Percentiles rank a stretch among this genome's conserved stretches.
These are phyloP conservation scores for Candida silvatica DNA, from an alignment of 805 yeast species.

Conservation along the genomic window DNA sequence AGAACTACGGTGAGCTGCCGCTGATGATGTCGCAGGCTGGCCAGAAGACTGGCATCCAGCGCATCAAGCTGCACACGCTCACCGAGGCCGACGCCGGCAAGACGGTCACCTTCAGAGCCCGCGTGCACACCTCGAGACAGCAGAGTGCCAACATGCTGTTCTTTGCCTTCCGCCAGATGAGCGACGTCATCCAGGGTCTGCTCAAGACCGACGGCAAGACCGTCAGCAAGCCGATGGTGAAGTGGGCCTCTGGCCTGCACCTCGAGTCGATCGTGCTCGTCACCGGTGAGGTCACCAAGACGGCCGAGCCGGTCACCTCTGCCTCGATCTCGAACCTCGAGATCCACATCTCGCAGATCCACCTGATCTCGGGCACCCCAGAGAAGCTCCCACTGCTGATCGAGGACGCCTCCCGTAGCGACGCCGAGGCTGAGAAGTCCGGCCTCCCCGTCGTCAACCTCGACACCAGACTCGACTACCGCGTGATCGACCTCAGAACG, in stretches of 20 bases:
- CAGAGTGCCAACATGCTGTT: constrained; percentile 95
- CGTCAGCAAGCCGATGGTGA: constrained; percentile 90
- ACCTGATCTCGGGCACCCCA: constrained; percentile 80
- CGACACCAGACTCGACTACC: constrained; percentile 90
- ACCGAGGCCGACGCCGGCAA: constrained; percentile 62
- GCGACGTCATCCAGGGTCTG: constrained; percentile 73
- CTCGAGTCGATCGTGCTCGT: constrained; percentile 90
- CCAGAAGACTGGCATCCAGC: constrained; percentile 53
- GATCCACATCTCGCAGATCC: constrained; percentile 66
- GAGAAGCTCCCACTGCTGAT: constrained; percentile 86
- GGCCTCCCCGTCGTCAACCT: constrained; percentile 91
- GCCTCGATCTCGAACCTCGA: constrained; percentile 91
- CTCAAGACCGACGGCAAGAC: constrained; percentile 62
- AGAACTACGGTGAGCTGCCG: constrained; percentile 83
- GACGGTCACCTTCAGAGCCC: constrained; percentile 81
- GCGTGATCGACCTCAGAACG: constrained; percentile 96
- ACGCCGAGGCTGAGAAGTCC: constrained; percentile 85
- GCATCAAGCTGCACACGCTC: constrained; percentile 51
- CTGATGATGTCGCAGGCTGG: constrained; percentile 56
- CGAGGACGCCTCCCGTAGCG: constrained; percentile 95
- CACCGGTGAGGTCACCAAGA: constrained; percentile 74
- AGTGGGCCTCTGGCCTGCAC: constrained; percentile 84
- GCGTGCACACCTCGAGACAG: constrained; percentile 87
- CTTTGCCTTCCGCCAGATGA: constrained; percentile 86
- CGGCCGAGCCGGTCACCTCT: constrained; percentile 79